Conservation (phyloP, 176 grass and related monocot genomes). For the Chrysopogon serrulatus region DNA sequence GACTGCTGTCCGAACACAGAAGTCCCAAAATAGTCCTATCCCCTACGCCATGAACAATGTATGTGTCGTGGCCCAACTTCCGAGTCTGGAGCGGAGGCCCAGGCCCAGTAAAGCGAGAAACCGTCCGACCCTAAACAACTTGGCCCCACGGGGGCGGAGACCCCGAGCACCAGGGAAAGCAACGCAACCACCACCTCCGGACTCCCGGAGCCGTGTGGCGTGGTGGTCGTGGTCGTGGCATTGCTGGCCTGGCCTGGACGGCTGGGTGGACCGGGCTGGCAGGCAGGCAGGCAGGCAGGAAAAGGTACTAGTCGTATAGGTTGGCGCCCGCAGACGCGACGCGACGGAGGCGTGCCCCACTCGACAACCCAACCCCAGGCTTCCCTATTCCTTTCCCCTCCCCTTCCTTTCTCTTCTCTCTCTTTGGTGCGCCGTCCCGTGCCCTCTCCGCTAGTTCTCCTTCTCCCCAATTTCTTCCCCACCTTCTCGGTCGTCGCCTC, state of each 20-base stretch:
- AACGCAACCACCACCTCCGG: neutral
- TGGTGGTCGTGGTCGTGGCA: neutral
- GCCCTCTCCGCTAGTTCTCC: neutral
- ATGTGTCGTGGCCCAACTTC: neutral
- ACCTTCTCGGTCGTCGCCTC: neutral
- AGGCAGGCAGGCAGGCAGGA: neutral
- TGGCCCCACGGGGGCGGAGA: neutral
- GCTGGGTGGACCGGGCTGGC: neutral
- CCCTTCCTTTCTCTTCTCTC: neutral
- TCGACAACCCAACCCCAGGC: neutral
- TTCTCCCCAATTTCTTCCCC: neutral
- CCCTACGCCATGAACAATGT: neutral
- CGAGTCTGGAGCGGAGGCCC: neutral
- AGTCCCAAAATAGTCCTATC: neutral
- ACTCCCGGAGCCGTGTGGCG: neutral
- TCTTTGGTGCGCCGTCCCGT: neutral
- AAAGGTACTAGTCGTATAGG: too few species aligned
- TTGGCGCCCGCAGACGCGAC: slow-evolving; percentile 5
- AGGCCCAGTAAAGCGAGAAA: neutral
- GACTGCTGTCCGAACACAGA: neutral
- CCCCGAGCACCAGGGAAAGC: neutral
- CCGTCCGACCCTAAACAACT: neutral
- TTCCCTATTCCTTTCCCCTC: neutral
- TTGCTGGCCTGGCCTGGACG: slow-evolving; percentile 11
- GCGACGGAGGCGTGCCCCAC: slow-evolving; percentile 37